Evolutionary conservation across 352 stramenopile species (phyloP).

Genomic region (Phytophthora hibernalis): DNA sequence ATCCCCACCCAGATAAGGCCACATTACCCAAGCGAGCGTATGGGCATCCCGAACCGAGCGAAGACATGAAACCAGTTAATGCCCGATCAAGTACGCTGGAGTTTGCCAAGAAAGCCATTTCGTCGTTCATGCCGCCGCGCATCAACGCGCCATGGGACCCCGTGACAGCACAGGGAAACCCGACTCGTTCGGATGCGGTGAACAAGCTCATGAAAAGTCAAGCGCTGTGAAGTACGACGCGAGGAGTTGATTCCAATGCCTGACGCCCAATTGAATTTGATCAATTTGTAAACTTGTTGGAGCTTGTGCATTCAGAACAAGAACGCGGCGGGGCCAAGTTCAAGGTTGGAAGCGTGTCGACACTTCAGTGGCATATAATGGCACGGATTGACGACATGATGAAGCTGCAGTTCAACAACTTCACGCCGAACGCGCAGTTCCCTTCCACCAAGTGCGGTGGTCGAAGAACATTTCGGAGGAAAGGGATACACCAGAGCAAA

Average conservation of each 20-base stretch:
- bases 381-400: conserved; percentile 23
- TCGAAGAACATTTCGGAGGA: conserved; percentile 56
- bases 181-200: no score
- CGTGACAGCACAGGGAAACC: no score
- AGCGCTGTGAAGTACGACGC: neutral
- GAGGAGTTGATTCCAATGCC: neutral
- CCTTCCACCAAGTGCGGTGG: conserved; percentile 11
- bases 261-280: neutral
- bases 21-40: no score
- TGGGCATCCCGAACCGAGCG: no score
- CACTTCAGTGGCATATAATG: conserved; percentile 16
- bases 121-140: no score
- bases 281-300: neutral
- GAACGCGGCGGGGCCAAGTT: neutral
- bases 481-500: conserved; percentile 33
- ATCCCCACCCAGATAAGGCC: no score
- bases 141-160: no score
- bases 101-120: no score
- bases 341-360: neutral
- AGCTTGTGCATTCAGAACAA: neutral
- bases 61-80: no score
- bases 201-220: no score
- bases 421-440: conserved; percentile 8
- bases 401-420: conserved; percentile 23
- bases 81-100: no score